Base-by-base conservation (phyloP, 345 rosid genomes). In the Corymbia maculata region DNA sequence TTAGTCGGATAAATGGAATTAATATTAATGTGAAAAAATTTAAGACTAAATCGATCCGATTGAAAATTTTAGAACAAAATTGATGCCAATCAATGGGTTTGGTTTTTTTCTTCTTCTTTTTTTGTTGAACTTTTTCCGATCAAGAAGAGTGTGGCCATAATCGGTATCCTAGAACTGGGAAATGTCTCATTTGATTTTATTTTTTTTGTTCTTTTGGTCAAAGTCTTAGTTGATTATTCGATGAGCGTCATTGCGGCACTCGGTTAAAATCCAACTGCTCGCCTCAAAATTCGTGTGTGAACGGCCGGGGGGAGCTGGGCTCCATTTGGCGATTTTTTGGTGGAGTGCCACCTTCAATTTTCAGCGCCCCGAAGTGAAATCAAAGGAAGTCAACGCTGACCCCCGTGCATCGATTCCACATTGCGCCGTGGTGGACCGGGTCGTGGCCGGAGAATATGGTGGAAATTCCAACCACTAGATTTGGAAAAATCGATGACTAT, bases 1-100 rank as follows among this genome's bases (percentile, higher is more conserved):
- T 55, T 55, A 2, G 0, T 0, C 0, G 0, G 22, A 55, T 22
- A 22, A 0, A 52, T 0, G 0, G 22, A 17, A 52, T 0, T 12
- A 1, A 0, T 22, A 22, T 0, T 0, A 55, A 55, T 55, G 0
- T 55, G 22, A 55, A 55, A 21, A 55, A 8, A 0, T 55, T 55
- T 55, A 21, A 21, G 0, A 55, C 0, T 55, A 55, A 21, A 55
- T 21, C 22, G 22, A 26, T 11, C 22, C 5, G 2, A 3, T 55
- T 55, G 12, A 55, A 21, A 55, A 55, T 8, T 21, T 4, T 17
- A 55, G 3, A 0, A 55, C 24, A 55, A 55, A 0, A 55, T 55
- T 55, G 8, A 55, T 21, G 22, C 22, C 21, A 55, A 55, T 55
- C 12, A 55, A 55, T 55, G 22, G 22, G 26, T 55, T 55, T 0